These are phyloP conservation scores for Dimargaris verticillata DNA, from an alignment of 192 early-diverging fungal genomes.

Conservation along the genomic window DNA sequence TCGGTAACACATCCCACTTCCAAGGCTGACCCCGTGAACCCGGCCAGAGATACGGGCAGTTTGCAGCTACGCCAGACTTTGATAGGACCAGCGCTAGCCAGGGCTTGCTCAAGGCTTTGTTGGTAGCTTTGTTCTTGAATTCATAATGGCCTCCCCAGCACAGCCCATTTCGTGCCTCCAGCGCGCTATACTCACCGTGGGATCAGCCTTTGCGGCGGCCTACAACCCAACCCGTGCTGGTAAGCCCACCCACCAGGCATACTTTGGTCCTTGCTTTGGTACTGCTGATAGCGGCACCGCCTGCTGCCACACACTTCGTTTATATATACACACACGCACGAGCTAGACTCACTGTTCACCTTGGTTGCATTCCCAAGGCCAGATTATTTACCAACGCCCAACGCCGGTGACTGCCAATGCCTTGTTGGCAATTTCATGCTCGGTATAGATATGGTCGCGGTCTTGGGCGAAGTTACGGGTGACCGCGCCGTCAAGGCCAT, in stretches of 20 bases:
- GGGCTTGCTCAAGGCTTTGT: too few relatives aligned
- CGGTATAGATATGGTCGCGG: slow-evolving; percentile 61
- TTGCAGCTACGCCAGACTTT: too few relatives aligned
- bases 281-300: too few relatives aligned
- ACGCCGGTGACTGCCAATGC: neutral
- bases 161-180: slow-evolving; percentile 22
- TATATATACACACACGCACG: too few relatives aligned
- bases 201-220: slow-evolving; percentile 59
- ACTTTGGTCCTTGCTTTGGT: too few relatives aligned
- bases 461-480: slow-evolving; percentile 80
- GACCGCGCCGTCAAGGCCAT: slow-evolving; percentile 45
- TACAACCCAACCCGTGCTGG: slow-evolving; percentile 55
- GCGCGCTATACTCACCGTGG: slow-evolving; percentile 45
- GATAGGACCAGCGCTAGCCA: too few relatives aligned
- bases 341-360: too few relatives aligned
- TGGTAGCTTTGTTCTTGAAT: neutral
- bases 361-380: neutral
- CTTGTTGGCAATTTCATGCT: neutral
- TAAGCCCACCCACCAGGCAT: slow-evolving; percentile 15
- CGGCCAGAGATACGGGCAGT: too few relatives aligned
- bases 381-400: neutral
- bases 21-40: too few relatives aligned
- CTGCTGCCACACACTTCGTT: too few relatives aligned
- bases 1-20: too few relatives aligned
- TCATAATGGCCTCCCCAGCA: neutral